phyloP scores from a whole-genome alignment of 1,284 basidiomycete species.

The Irpex rosettiformis region DNA sequence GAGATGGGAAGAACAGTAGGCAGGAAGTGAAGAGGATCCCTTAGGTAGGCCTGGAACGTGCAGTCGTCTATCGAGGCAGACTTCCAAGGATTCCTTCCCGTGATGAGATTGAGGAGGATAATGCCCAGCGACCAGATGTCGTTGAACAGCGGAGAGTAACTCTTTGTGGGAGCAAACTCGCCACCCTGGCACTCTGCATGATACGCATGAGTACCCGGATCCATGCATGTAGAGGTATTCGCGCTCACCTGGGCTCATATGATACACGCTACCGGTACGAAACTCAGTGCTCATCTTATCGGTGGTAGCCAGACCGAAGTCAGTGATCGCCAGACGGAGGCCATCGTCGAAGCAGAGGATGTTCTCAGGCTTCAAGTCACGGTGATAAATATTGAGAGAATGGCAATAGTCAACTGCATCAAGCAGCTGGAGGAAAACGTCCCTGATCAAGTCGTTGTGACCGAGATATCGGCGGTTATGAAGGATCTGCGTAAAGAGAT shows the following conservation, averaged over 20 bases:
- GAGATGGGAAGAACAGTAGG: slow-evolving; percentile 76
- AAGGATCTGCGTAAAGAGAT: slow-evolving; percentile 87
- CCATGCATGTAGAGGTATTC: slow-evolving; percentile 8
- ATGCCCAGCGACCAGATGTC: slow-evolving; percentile 99
- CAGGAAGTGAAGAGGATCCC: slow-evolving; percentile 61
- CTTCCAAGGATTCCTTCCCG: slow-evolving; percentile 97
- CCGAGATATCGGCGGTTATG: slow-evolving; percentile 73
- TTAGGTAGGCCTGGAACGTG: slow-evolving; percentile 73
- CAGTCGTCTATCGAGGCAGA: slow-evolving; percentile 81
- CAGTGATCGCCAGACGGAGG: slow-evolving; percentile 84
- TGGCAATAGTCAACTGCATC: slow-evolving; percentile 93
- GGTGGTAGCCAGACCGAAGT: slow-evolving; percentile 95
- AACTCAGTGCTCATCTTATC: slow-evolving; percentile 89
- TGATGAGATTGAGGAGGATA: slow-evolving; percentile 92
- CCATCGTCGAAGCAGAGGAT: slow-evolving; percentile 86
- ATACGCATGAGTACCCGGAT: slow-evolving; percentile 13
- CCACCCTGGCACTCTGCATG: slow-evolving; percentile 87
- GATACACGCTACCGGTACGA: slow-evolving; percentile 94
- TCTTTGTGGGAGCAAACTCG: slow-evolving; percentile 61
- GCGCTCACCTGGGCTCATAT: slow-evolving; percentile 87
- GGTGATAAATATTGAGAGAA: slow-evolving; percentile 89
- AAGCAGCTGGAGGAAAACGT: slow-evolving; percentile 89
- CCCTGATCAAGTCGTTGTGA: slow-evolving; percentile 78
- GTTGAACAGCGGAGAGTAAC: slow-evolving; percentile 86
- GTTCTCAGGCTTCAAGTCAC: slow-evolving; percentile 98